These are phyloP conservation scores for Blastobotrys proliferans DNA, from an alignment of 1,139 yeast genomes.

Conservation along the genomic window DNA sequence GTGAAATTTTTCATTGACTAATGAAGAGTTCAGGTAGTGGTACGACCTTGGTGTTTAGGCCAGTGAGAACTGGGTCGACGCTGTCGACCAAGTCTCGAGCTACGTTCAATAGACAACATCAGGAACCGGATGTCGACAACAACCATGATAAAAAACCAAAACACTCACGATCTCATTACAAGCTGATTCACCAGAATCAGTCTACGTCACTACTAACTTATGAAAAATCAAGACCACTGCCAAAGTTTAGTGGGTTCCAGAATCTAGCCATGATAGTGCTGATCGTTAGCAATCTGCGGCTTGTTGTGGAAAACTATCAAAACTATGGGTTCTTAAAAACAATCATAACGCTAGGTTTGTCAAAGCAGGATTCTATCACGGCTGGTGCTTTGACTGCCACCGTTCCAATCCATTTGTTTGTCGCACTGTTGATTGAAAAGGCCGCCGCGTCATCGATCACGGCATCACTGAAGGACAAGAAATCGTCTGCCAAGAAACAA, in stretches of 20 bases:
- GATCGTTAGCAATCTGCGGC: slow-evolving; percentile 38
- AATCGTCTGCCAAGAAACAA: slow-evolving; percentile 10
- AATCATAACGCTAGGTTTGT: slow-evolving; percentile 33
- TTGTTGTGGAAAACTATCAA: slow-evolving; percentile 37
- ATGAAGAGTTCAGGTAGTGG: slow-evolving; percentile 1
- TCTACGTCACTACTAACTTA: slow-evolving; percentile 24
- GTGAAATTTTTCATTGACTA: too few species aligned
- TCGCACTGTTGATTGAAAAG: slow-evolving; percentile 37
- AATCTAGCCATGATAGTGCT: slow-evolving; percentile 40
- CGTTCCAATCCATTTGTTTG: slow-evolving; percentile 37
- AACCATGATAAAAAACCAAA: too few species aligned
- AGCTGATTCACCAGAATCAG: slow-evolving; percentile 22
- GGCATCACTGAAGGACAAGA: neutral
- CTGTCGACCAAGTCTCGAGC: slow-evolving; percentile 3
- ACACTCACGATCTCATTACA: slow-evolving; percentile 18
- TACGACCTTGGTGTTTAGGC: neutral
- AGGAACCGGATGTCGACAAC: too few species aligned
- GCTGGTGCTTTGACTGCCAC: slow-evolving; percentile 28
- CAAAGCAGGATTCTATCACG: slow-evolving; percentile 30
- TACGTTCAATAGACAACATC: neutral
- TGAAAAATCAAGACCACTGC: slow-evolving; percentile 14
- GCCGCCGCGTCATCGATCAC: slow-evolving; percentile 17
- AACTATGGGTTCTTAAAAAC: slow-evolving; percentile 36
- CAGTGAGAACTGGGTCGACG: neutral
- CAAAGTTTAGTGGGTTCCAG: slow-evolving; percentile 37